Evolutionary conservation across 2,329 filamentous ascomycete species (phyloP), one percentile per base, ranked within the genome.

Genomic region (Cladophialophora bantiana): DNA sequence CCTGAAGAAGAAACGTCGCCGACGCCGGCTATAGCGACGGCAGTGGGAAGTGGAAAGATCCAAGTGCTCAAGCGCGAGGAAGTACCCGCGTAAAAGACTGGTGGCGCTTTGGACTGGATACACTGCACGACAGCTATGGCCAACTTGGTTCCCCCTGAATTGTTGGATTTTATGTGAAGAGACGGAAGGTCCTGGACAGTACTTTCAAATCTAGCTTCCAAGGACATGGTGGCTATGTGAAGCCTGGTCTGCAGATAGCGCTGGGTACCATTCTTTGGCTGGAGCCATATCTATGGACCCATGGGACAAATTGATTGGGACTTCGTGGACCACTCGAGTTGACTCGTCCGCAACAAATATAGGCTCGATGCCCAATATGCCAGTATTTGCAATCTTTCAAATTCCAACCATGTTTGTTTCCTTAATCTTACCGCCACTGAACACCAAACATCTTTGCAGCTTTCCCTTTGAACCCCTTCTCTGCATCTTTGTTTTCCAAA

Each of bases 391-490:
- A n/a, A 50, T 50, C 3, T 18, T 26, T 1, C 18, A 26, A 12
- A 4, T 42, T 42, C 13, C 40, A n/a, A 4, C 15, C 40, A 42
- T n/a, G 18, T 48, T 4, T 48, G 6, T 13, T 13, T 10, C 10
- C 15, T 26, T 20, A 5, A 5, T 12, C 15, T 20, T 56, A 79
- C 48, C 80, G 77, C 81, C 81, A 83, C 68, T 80, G 79, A 15
- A 83, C 81, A 45, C 81, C 82, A 65, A 83, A 83, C 45, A 86
- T 79, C 71, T 82, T 84, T 72, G 83, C 77, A n/a, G 79, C 77
- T 56, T 77, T 76, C 26, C 77, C 77, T 66, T 80, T 81, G 53
- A 77, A 77, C 15, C 72, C 73, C 36, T 69, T 71, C 36, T 75
- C 73, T 35, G 81, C 78, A 31, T 77, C 76, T 7, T 76, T 78